Evolutionary conservation across 495 filamentous ascomycete genomes (phyloP), one percentile per base, ranked within the genome.

Genomic region (Aspergillus panamensis): DNA sequence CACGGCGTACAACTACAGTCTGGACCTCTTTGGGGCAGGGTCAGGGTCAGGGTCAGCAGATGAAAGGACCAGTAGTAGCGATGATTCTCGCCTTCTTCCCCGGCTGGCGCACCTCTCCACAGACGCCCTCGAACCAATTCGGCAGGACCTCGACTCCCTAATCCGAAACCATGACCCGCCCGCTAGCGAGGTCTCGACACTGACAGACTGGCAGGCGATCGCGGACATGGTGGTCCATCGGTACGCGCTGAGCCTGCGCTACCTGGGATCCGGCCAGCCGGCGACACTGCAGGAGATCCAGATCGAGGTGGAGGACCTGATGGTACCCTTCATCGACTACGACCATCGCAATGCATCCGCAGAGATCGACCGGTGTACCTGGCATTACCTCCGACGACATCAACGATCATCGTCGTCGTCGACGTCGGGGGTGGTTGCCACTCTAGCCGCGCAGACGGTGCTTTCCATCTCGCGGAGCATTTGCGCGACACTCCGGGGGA

Each of bases 201-300:
- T n/a, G n/a, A n/a, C 79, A 31, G 72, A 87, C 55, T 89, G 86
- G 86, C 86, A 87, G 59, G 76, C 69, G 0, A 74, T 84, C 29
- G 74, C 76, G 0, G 86, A 89, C 55, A 80, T 85, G 80, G 72
- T 89, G 7, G 73, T 86, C 8, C 66, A 73, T 12, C 78, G 85
- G 12, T 87, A 87, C 53, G 73, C 77, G 7, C 68, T 77, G 17
- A 72, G 81, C 37, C 65, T 88, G 45, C 69, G 74, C 16, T 77
- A 77, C 30, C 66, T 87, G 57, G 73, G 71, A 0, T 76, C 73
- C 13, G 66, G 64, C 3, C 64, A 72, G 7, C 39, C 77, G 3
- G 48, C 65, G 1, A 66, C 69, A 0, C 54, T 76, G 16, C 58
- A 67, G 14, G 42, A 69, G 4, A 60, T 83, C 29, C 66, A 70